These are phyloP conservation scores for Fusarium sp. DNA, from an alignment of 2,329 filamentous ascomycete genomes.

Conservation along the genomic window DNA sequence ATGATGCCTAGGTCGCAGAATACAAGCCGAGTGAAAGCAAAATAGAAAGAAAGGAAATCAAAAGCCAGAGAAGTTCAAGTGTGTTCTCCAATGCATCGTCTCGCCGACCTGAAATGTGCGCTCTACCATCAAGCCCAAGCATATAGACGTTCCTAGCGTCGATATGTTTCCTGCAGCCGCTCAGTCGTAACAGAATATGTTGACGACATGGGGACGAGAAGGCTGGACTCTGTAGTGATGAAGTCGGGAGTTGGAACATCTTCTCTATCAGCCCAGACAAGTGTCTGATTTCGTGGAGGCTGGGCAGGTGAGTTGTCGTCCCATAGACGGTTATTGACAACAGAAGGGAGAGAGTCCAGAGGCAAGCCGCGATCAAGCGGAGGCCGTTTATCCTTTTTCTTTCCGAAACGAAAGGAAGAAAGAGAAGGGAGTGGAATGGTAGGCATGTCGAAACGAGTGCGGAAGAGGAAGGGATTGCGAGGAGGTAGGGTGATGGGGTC, in stretches of 20 bases:
- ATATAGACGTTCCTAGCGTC: constrained; percentile 36
- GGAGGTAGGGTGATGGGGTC: constrained; percentile 19
- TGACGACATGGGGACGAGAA: constrained; percentile 15
- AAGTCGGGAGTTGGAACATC: constrained; percentile 2
- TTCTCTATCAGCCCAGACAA: constrained; percentile 45
- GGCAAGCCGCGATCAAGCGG: constrained; percentile 9
- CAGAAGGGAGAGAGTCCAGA: constrained; percentile 28
- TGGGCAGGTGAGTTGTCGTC: constrained; percentile 4
- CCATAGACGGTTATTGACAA: constrained; percentile 21
- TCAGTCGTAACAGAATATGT: constrained; percentile 39
- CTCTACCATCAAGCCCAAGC: constrained; percentile 22
- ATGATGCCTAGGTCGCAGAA: constrained; percentile 15
- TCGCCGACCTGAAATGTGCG: neutral
- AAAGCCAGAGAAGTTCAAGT: neutral
- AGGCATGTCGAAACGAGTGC: constrained; percentile 46
- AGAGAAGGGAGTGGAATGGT: constrained; percentile 34
- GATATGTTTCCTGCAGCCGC: constrained; percentile 43
- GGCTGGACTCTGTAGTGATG: constrained; percentile 7
- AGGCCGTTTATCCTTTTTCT: constrained; percentile 10
- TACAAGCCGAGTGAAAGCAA: constrained; percentile 11
- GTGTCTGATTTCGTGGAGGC: constrained; percentile 38
- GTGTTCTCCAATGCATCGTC: too few species aligned
- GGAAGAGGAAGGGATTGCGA: constrained; percentile 51
- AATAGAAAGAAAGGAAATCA: neutral
- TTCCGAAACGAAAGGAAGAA: constrained; percentile 29